These are phyloP conservation scores for Camelina neglecta DNA, from an alignment of 345 rosid genomes.

Conservation along the genomic window DNA sequence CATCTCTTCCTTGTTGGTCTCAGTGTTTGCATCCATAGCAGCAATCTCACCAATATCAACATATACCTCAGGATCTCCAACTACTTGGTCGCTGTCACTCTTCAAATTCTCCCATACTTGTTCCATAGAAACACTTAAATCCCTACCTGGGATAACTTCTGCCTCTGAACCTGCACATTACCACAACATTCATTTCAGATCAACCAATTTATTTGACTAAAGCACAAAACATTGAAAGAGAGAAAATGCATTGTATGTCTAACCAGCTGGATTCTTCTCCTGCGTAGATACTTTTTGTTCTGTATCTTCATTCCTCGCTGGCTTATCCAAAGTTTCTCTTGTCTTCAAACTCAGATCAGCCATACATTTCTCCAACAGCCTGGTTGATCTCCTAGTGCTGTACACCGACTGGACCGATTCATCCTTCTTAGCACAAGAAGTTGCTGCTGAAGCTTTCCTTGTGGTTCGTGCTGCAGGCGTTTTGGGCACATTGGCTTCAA, in stretches of 20 bases:
- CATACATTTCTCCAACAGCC: constrained; percentile 69
- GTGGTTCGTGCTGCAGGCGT: constrained; percentile 44
- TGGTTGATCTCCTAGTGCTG: constrained; percentile 73
- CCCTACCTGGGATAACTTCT: constrained; percentile 37
- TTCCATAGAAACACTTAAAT: constrained; percentile 42
- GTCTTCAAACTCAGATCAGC: constrained; percentile 57
- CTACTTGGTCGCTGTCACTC: constrained; percentile 19
- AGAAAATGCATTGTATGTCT: constrained; percentile 1
- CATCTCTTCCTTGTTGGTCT: constrained; percentile 8
- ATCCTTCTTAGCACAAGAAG: constrained; percentile 30
- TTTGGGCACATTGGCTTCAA: constrained; percentile 32
- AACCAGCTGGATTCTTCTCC: constrained; percentile 33
- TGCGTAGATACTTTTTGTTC: constrained; percentile 20
- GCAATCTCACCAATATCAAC: constrained; percentile 10
- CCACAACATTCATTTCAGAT: neutral
- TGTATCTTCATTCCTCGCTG: constrained; percentile 14
- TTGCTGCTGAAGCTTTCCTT: constrained; percentile 42
- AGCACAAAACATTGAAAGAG: constrained; percentile 8
- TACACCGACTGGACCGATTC: constrained; percentile 51
- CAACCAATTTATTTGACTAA: constrained; percentile 2
- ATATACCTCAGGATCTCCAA: constrained; percentile 5
- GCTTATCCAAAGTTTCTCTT: constrained; percentile 27
- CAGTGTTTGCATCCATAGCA: constrained; percentile 31
- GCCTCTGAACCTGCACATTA: constrained; percentile 30
- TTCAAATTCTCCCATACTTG: constrained; percentile 40